Percentiles rank a stretch among this genome's conserved stretches.
Evolutionary conservation across 2,329 filamentous ascomycete species (phyloP).

Genomic region (Scedosporium dehoogii): DNA sequence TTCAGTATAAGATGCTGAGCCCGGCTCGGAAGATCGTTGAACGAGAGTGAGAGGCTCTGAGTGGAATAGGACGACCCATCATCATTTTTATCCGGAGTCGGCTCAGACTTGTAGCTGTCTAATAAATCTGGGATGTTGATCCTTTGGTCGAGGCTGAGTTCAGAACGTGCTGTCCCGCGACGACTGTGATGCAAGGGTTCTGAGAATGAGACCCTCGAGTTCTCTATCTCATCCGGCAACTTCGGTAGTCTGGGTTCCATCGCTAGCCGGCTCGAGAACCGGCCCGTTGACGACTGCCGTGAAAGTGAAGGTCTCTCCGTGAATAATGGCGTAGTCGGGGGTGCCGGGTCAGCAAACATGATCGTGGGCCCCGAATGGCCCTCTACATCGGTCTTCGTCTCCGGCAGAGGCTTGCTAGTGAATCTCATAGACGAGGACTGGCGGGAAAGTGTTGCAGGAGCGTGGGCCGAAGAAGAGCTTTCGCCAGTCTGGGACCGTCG

Average conservation of each 20-base stretch:
- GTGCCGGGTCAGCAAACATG: constrained; percentile 53
- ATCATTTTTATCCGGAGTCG: constrained; percentile 15
- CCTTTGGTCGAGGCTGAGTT: constrained; percentile 22
- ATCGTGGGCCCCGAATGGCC: constrained; percentile 56
- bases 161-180: constrained; percentile 24
- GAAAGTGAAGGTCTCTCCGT: constrained; percentile 27
- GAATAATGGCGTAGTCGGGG: constrained; percentile 15
- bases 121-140: constrained; percentile 35
- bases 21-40: constrained; percentile 77
- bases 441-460: constrained; percentile 38
- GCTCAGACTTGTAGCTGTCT: constrained; percentile 23
- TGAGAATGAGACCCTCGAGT: constrained; percentile 54
- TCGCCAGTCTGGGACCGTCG: background rate
- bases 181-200: constrained; percentile 27
- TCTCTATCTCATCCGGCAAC: constrained; percentile 34
- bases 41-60: constrained; percentile 60
- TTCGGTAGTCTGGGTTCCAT: constrained; percentile 45
- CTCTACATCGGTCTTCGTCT: constrained; percentile 54
- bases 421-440: constrained; percentile 52
- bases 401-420: constrained; percentile 62
- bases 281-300: constrained; percentile 37
- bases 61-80: constrained; percentile 41
- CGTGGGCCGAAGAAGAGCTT: constrained; percentile 12
- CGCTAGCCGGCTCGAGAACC: constrained; percentile 53
- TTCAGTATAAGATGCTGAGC: constrained; percentile 83